Base-by-base conservation (phyloP, 2,329 filamentous ascomycete species). In the Plectosphaerella plurivora region DNA sequence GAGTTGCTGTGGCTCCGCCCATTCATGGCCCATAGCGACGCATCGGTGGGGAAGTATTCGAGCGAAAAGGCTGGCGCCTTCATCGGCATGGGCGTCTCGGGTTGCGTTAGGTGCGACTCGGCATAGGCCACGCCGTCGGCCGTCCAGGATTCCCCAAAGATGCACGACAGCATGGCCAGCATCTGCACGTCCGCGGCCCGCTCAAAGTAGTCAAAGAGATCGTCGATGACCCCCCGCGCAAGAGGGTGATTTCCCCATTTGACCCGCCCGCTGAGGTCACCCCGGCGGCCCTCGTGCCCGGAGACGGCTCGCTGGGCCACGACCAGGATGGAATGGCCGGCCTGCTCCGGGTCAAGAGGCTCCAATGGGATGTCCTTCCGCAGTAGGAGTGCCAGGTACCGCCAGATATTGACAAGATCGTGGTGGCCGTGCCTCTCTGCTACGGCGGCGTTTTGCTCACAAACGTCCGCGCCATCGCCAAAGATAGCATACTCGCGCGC, bases 321-420 rank as follows among this genome's bases (percentile, higher is more conserved):
- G 7, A 91, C 79, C 25, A 91, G 70, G 47, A 88, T 78, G 3
- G 83, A 84, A 15, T 46, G 22, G 22, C 8, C 15, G 41, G 76
- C 73, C 55, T 78, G 73, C 28, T 76, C 71, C 52, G 79, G 76
- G 4, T 77, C 73, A 44, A 87, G 70, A 24, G 89, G 72, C 59
- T 87, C 79, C 4, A 93, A 73, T 1, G 88, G 88, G 25, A 92
- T 85, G 45, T 90, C 84, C 59, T 89, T 88, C 58, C 85, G 84
- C 45, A 97, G 73, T 6, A 97, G 76, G 53, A 97, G 74, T 16
- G 83, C 86, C 51, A 91, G 77, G 58, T 97, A 87, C 47, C 82
- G 83, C 94, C 94, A 99, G 7, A 96, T 82, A 59, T 91, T 83
- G 24, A 88, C 86, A 28, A 95, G 70, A 57, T 96, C 89, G 14